Evolutionary conservation across 139 green algal genomes (phyloP).

Genomic region (Asterochloris erici): DNA sequence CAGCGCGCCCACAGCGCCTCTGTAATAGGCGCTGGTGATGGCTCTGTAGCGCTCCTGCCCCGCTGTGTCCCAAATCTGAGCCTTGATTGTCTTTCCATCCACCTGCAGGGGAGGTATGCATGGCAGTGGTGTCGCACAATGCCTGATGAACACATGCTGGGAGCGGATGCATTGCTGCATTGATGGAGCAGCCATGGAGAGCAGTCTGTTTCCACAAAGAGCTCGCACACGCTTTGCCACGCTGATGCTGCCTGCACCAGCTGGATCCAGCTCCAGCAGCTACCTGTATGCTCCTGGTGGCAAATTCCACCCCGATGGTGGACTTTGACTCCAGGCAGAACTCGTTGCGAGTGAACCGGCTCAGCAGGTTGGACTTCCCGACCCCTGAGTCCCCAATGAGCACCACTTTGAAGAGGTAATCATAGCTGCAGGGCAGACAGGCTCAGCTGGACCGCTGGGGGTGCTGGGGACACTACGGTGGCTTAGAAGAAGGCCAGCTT

Average conservation of each 20-base stretch:
- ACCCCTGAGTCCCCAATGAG: slow-evolving; percentile 98
- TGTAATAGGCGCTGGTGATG: slow-evolving; percentile 99
- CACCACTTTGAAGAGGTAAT: slow-evolving; percentile 99
- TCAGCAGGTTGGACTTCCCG: slow-evolving; percentile 98
- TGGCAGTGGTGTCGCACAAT: neutral
- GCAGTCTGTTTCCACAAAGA: neutral
- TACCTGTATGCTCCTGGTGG: slow-evolving; percentile 96
- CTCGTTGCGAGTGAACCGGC: slow-evolving; percentile 97
- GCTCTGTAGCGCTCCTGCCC: slow-evolving; percentile 96
- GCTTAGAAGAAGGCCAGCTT: neutral
- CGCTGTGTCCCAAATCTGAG: slow-evolving; percentile 99
- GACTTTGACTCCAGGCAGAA: slow-evolving; percentile 98
- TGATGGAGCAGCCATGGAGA: neutral
- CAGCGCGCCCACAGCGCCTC: slow-evolving; percentile 94
- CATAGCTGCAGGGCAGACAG: slow-evolving; percentile 74
- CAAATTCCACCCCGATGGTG: slow-evolving; percentile 99
- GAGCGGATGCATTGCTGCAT: too few relatives aligned
- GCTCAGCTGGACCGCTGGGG: neutral
- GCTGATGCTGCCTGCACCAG: neutral
- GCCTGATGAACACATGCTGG: too few relatives aligned
- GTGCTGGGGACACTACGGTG: neutral
- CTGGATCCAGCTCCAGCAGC: neutral
- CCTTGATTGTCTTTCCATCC: slow-evolving; percentile 99
- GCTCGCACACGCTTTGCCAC: neutral
- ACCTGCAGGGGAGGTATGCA: slow-evolving; percentile 59